Evolutionary conservation across 106 monocot genomes (phyloP), one percentile per base, ranked within the genome.

Genomic region (Platanthera zijinensis): DNA sequence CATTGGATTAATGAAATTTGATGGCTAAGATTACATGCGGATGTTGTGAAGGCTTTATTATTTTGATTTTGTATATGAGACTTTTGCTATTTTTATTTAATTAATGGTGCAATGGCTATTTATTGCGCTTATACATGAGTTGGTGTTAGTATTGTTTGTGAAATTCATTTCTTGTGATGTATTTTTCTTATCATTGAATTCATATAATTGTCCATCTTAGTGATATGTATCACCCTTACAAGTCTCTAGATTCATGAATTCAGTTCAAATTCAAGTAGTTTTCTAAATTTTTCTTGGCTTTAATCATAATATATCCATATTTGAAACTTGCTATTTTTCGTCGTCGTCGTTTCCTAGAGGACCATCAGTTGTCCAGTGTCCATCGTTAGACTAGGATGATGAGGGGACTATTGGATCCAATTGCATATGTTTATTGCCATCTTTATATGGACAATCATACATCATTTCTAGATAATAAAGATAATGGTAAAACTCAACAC

Each of bases 391-490:
- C 80, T 25, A 83, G 80, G 86, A 86, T 86, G 86, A 80, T 86
- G 80, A 86, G 83, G 79, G 86, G 86, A 25, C 52, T 86, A 9
- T 80, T 83, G 32, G 86, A 86, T 83, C 86, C 86, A 63, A 69
- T 86, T 77, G 77, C 80, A 78, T 86, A 75, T 80, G 74, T 78
- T 57, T 86, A 83, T 75, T 86, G 86, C 46, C 80, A 83, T 83
- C 83, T n/a, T 39, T 86, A 86, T 78, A 56, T 86, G 80, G 83
- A 73, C 46, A 80, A 25, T 50, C 77, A 74, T 78, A 80, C 77
- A 74, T 50, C 73, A 69, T 50, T 51, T 19, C 47, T 83, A 8
- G 45, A 66, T 75, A 69, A 21, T 52, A 52, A 49, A 52, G 80
- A 86, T 51, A 46, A 10, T 77, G 86, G 86, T 86, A 61, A 17